phyloP scores from a whole-genome alignment of 2,329 filamentous ascomycete species.

The Drechslera avenae region DNA sequence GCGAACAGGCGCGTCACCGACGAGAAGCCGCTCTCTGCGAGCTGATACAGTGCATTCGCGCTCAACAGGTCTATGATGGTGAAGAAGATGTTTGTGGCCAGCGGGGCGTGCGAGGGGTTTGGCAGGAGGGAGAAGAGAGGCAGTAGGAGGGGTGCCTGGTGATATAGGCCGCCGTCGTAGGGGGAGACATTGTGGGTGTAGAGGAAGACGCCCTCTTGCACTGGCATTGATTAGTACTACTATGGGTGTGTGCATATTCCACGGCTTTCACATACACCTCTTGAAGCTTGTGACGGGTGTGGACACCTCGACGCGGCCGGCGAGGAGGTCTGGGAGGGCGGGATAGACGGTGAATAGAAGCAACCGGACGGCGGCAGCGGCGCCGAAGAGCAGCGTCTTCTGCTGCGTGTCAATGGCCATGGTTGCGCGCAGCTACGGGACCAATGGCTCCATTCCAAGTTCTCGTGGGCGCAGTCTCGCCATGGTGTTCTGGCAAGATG shows the following conservation, averaged over 20 bases:
- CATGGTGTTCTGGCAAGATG: constrained; percentile 13
- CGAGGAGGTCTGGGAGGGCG: constrained; percentile 80
- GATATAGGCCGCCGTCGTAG: constrained; percentile 88
- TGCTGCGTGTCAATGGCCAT: constrained; percentile 57
- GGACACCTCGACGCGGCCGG: constrained; percentile 91
- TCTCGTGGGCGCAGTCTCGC: constrained; percentile 1
- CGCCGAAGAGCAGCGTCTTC: constrained; percentile 71
- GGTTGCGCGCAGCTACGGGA: constrained; percentile 7
- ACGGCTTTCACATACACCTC: constrained; percentile 66
- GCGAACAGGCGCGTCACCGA: constrained; percentile 74
- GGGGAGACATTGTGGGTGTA: constrained; percentile 96
- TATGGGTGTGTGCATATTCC: no score
- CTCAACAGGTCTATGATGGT: constrained; percentile 80
- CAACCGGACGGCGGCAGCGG: constrained; percentile 78
- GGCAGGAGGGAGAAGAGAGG: constrained; percentile 91
- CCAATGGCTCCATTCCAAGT: constrained; percentile 17
- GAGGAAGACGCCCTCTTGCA: constrained; percentile 94
- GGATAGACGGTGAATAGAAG: constrained; percentile 82
- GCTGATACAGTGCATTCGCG: constrained; percentile 76
- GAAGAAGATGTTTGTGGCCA: constrained; percentile 81
- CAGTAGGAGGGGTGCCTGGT: constrained; percentile 80
- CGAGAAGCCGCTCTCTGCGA: constrained; percentile 81
- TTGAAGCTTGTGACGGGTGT: constrained; percentile 99
- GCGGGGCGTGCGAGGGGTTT: constrained; percentile 66
- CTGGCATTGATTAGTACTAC: constrained; percentile 52